Evolutionary conservation across 441 rosid genomes (phyloP).

Genomic region (Melastoma candidum): DNA sequence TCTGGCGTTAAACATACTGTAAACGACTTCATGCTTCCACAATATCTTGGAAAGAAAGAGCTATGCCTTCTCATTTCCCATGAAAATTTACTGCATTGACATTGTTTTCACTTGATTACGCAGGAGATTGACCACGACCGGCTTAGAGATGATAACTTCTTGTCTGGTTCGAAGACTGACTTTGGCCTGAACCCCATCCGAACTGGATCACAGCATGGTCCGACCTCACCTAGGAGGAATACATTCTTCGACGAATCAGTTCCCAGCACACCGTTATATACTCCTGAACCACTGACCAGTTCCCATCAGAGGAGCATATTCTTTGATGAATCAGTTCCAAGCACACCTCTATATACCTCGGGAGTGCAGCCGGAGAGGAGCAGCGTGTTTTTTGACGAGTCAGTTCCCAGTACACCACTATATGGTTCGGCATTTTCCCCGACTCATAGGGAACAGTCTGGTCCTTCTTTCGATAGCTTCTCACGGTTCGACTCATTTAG

Average conservation of each 20-base stretch:
- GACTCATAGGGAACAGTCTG: slow-evolving; percentile 30
- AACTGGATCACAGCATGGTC: slow-evolving; percentile 36
- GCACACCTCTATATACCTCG: slow-evolving; percentile 50
- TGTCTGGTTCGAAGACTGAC: slow-evolving; percentile 37
- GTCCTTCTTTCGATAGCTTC: slow-evolving; percentile 59
- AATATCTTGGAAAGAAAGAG: no score
- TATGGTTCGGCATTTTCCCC: slow-evolving; percentile 30
- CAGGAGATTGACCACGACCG: slow-evolving; percentile 53
- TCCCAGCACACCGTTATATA: slow-evolving; percentile 33
- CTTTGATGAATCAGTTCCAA: slow-evolving; percentile 66
- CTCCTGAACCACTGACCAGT: slow-evolving; percentile 1
- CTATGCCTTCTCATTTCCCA: no score
- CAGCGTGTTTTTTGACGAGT: no score
- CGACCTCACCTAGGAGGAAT: slow-evolving; percentile 41
- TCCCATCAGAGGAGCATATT: slow-evolving; percentile 16
- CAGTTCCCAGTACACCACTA: no score
- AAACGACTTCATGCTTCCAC: no score
- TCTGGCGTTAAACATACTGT: no score
- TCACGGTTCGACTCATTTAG: slow-evolving; percentile 23
- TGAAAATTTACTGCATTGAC: no score
- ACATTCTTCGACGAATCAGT: slow-evolving; percentile 44
- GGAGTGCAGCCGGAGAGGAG: no score
- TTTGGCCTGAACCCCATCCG: slow-evolving; percentile 69
- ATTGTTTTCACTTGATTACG: slow-evolving; percentile 4
- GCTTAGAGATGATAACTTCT: slow-evolving; percentile 32